Conservation (phyloP, 805 yeast species). For the Yamadazyma olivae region DNA sequence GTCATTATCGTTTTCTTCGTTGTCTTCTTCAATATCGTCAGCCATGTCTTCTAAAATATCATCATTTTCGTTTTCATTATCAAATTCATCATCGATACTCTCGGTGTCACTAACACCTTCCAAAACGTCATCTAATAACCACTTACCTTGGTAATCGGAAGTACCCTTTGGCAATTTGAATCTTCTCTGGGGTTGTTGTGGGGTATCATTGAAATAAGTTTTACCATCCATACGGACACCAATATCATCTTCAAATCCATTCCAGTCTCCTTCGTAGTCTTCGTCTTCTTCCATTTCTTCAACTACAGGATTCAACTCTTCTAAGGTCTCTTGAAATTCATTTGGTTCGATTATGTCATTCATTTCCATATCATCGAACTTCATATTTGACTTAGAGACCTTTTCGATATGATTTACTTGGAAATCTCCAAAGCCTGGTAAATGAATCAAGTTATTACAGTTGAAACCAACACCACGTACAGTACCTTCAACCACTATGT, state of each 20-base stretch:
- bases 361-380: slow-evolving; percentile 20
- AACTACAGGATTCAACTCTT: slow-evolving; percentile 55
- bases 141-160: slow-evolving; percentile 72
- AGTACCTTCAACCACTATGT: slow-evolving; percentile 66
- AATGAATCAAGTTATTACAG: slow-evolving; percentile 72
- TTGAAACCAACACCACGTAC: slow-evolving; percentile 86
- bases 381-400: slow-evolving; percentile 16
- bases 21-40: slow-evolving; percentile 29
- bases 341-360: slow-evolving; percentile 23
- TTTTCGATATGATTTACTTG: slow-evolving; percentile 68
- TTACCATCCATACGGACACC: slow-evolving; percentile 61
- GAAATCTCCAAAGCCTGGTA: slow-evolving; percentile 90
- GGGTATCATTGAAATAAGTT: slow-evolving; percentile 39
- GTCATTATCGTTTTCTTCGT: slow-evolving; percentile 15
- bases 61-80: neutral
- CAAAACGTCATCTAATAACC: slow-evolving; percentile 62
- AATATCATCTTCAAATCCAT: slow-evolving; percentile 12
- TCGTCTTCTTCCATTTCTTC: slow-evolving; percentile 35
- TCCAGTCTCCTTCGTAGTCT: slow-evolving; percentile 3
- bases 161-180: slow-evolving; percentile 63
- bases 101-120: slow-evolving; percentile 44
- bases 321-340: slow-evolving; percentile 54
- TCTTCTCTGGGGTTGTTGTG: slow-evolving; percentile 13
- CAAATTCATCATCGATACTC: slow-evolving; percentile 32
- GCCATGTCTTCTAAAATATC: slow-evolving; percentile 13